These are phyloP conservation scores for Phytopythium boreale DNA, from an alignment of 352 stramenopile species.

Conservation along the genomic window DNA sequence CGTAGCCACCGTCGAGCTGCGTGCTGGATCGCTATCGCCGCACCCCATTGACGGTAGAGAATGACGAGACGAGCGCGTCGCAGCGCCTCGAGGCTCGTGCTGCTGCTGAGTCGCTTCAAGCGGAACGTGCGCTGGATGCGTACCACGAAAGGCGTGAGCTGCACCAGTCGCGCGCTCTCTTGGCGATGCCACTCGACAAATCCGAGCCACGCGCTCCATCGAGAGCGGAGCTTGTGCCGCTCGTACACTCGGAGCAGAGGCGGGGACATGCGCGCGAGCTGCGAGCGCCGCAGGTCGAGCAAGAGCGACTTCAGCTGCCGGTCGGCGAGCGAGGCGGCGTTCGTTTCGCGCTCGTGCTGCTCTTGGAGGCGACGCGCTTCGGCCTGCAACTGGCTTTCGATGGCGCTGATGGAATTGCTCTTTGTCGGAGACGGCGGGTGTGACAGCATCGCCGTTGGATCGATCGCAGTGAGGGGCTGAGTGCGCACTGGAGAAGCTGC, in stretches of 20 bases:
- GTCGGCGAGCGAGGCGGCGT: constrained; percentile 18
- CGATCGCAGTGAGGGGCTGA: neutral
- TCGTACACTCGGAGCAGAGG: constrained; percentile 58
- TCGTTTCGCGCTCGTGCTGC: constrained; percentile 20
- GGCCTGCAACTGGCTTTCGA: constrained; percentile 14
- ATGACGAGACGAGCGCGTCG: constrained; percentile 28
- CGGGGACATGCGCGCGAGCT: constrained; percentile 1
- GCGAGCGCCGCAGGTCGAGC: constrained; percentile 29
- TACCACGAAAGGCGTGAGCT: constrained; percentile 42
- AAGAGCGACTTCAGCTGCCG: constrained; percentile 35
- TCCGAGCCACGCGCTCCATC: constrained; percentile 34
- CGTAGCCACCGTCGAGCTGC: constrained; percentile 25
- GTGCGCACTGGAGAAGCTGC: neutral
- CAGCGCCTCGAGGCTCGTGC: constrained; percentile 6
- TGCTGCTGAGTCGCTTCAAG: constrained; percentile 30
- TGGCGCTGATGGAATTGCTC: constrained; percentile 8
- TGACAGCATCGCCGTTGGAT: neutral
- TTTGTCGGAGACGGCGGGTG: neutral
- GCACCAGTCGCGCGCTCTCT: constrained; percentile 33
- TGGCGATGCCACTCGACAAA: constrained; percentile 43
- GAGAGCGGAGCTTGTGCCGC: constrained; percentile 30
- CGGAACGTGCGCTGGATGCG: constrained; percentile 64
- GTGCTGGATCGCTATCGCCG: constrained; percentile 31
- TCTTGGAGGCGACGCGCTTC: constrained; percentile 17
- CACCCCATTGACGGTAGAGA: constrained; percentile 35